Conservation (phyloP, 2,329 filamentous ascomycete genomes). For the Trichoderma atrobrunneum region DNA sequence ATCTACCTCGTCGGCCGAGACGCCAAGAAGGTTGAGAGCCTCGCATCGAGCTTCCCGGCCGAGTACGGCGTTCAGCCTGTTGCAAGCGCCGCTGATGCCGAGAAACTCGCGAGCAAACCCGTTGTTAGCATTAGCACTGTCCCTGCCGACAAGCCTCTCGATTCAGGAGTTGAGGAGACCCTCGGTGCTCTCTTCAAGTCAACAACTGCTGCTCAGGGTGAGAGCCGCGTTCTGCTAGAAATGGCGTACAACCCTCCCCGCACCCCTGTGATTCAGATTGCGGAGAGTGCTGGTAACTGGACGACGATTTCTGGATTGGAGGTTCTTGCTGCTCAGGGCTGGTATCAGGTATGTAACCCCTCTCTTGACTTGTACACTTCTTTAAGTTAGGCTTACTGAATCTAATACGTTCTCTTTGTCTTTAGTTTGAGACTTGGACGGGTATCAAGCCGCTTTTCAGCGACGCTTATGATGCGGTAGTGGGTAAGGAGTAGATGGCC, state of each 20-base stretch:
- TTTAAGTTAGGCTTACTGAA: background rate
- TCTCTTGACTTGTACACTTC: background rate
- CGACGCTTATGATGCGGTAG: background rate
- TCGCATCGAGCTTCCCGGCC: conserved; percentile 70
- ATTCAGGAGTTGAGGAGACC: conserved; percentile 64
- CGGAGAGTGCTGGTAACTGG: conserved; percentile 71
- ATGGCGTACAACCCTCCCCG: conserved; percentile 93
- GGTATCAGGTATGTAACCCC: conserved; percentile 68
- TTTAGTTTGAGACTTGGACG: background rate
- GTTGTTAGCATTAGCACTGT: conserved; percentile 84
- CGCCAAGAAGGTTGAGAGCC: conserved; percentile 60
- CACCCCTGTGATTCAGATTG: conserved; percentile 82
- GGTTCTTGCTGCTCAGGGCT: conserved; percentile 84
- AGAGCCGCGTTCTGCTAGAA: conserved; percentile 65
- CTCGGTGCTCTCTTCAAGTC: conserved; percentile 50
- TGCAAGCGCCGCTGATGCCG: conserved; percentile 45
- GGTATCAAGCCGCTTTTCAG: background rate
- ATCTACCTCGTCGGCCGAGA: conserved; percentile 86
- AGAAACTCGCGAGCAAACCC: conserved; percentile 47
- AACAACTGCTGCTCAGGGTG: conserved; percentile 28
- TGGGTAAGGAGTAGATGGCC: background rate
- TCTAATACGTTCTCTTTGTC: background rate
- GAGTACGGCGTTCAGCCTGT: conserved; percentile 70
- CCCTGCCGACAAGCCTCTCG: conserved; percentile 82
- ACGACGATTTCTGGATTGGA: conserved; percentile 81